Percentiles rank a stretch among this genome's conserved stretches.
Conservation (phyloP, 106 monocot genomes). For the Dioscorea alata region DNA sequence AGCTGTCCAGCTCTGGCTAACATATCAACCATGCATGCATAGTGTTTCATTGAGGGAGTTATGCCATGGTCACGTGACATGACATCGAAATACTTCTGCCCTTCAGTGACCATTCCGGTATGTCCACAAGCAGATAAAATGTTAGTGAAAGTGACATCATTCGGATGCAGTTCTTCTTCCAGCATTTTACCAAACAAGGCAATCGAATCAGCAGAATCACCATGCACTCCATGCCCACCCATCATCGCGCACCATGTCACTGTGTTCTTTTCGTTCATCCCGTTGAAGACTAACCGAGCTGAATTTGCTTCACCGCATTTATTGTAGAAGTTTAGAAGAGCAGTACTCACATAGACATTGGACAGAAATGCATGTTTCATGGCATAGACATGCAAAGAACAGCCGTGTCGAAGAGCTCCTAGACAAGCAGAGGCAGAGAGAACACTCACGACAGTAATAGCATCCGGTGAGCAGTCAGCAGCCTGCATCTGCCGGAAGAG, state of each 20-base stretch:
- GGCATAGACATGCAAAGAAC: conserved; percentile 35
- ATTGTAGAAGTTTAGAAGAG: conserved; percentile 50
- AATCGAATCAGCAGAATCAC: conserved; percentile 37
- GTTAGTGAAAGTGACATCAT: conserved; percentile 49
- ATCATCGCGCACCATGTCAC: conserved; percentile 72
- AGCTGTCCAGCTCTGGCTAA: conserved; percentile 44
- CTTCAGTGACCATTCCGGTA: conserved; percentile 45
- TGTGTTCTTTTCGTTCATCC: conserved; percentile 25
- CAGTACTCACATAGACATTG: conserved; percentile 45
- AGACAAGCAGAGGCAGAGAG: conserved; percentile 45
- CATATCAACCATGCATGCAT: conserved; percentile 68
- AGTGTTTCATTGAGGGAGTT: conserved; percentile 51
- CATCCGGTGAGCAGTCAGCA: conserved; percentile 28
- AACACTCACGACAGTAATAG: conserved; percentile 43
- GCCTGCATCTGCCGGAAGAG: conserved; percentile 44
- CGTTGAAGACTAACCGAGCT: conserved; percentile 37
- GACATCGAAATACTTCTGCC: conserved; percentile 34
- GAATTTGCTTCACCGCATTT: conserved; percentile 43
- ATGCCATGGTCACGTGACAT: conserved; percentile 34
- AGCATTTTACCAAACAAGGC: conserved; percentile 47
- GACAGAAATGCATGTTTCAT: conserved; percentile 24
- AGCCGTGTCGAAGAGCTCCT: conserved; percentile 25
- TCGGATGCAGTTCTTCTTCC: conserved; percentile 30
- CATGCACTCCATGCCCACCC: conserved; percentile 53
- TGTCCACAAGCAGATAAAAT: conserved; percentile 56